Conservation (phyloP, 2,329 filamentous ascomycete genomes). For the Scortechinia acanthostroma region DNA sequence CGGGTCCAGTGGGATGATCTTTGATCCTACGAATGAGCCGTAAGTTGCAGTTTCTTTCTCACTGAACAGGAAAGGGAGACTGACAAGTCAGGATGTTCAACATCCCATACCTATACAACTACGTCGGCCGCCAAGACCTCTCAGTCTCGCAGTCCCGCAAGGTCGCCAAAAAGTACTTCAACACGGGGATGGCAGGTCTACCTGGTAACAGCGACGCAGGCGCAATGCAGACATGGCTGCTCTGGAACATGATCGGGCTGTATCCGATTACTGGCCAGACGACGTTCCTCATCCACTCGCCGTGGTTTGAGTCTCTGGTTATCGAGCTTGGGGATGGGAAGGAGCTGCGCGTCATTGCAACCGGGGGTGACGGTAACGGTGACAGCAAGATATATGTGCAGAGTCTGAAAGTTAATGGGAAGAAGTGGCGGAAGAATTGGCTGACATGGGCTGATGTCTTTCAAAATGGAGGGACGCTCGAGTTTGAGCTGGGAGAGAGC, state of each 20-base stretch:
- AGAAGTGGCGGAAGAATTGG: slow-evolving; percentile 57
- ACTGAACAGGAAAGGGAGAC: too few relatives aligned
- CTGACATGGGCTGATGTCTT: slow-evolving; percentile 62
- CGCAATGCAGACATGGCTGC: slow-evolving; percentile 65
- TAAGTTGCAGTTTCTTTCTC: slow-evolving; percentile 34
- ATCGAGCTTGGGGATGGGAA: slow-evolving; percentile 49
- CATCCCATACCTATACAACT: slow-evolving; percentile 65
- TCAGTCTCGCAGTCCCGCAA: slow-evolving; percentile 48
- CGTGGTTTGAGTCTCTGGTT: slow-evolving; percentile 52
- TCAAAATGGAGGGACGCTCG: slow-evolving; percentile 50
- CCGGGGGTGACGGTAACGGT: slow-evolving; percentile 35
- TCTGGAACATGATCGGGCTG: slow-evolving; percentile 64
- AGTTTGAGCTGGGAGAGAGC: slow-evolving; percentile 52
- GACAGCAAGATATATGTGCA: slow-evolving; percentile 50
- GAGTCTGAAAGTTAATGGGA: slow-evolving; percentile 56
- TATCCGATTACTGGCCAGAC: slow-evolving; percentile 65
- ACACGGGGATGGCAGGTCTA: slow-evolving; percentile 42
- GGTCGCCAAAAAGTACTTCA: slow-evolving; percentile 53
- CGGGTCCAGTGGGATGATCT: slow-evolving; percentile 25
- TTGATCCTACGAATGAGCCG: slow-evolving; percentile 43
- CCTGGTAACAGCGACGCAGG: slow-evolving; percentile 68
- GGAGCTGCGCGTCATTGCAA: slow-evolving; percentile 42
- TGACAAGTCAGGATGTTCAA: slow-evolving; percentile 64
- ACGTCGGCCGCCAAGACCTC: slow-evolving; percentile 52
- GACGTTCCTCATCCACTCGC: slow-evolving; percentile 57